Base-by-base conservation (phyloP, 2,329 filamentous ascomycete genomes). In the Colletotrichum abscissum region DNA sequence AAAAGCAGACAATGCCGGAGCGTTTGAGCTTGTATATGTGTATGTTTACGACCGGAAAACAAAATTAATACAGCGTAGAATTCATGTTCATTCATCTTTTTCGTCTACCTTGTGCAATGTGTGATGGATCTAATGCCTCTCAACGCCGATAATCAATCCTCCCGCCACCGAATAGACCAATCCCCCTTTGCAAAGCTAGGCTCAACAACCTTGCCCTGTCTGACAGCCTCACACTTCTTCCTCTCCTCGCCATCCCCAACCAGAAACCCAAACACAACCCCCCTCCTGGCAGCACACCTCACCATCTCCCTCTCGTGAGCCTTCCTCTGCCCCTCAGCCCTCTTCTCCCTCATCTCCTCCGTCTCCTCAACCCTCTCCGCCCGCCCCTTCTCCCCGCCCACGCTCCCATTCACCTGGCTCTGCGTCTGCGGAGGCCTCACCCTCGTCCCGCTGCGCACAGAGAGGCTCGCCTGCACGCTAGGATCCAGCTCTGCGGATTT, bases 141-240 rank as follows among this genome's bases (percentile, higher is more conserved):
- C 30, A 33, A 33, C 30, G 30, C 30, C 9, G 2, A 33, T 33
- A 11, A 11, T 33, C 30, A 33, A 4, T 74, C 67, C 46, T 90
- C 88, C 73, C 89, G 83, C 89, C 89, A 91, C 72, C 88, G 78
- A 12, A 91, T 84, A 0, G 83, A 84, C 89, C 89, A 92, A 58
- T 91, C 86, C 0, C 89, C 89, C 75, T 91, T 92, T 0, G 89
- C 89, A 79, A 88, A 92, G 70, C 87, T 89, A 4, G 88, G 85
- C 78, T 92, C 90, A 0, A 91, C 88, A 4, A 91, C 87, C 57
- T 84, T 84, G 1, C 88, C 88, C 54, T 85, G 83, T 88, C 91
- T 90, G 2, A 91, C 81, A 8, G 89, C 89, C 78, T 92, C 90
- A 70, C 89, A 91, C 75, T 88, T 86, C 69, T 84, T 83, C 74